Evolutionary conservation across 768 basidiomycete species (phyloP).

Genomic region (Boletus vermiculosoides): DNA sequence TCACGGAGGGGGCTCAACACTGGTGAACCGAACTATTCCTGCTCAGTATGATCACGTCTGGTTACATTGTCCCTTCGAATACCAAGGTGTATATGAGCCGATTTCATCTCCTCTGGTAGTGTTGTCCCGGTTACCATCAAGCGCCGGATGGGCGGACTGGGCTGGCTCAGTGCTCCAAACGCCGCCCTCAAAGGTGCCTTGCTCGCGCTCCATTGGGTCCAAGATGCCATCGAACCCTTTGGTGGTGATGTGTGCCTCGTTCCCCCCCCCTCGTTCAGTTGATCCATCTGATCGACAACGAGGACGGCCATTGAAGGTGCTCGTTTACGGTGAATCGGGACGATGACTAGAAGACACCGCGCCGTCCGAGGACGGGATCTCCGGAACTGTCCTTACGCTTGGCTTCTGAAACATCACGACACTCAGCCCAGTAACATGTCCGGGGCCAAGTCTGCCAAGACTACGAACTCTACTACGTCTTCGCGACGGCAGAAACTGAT

Average conservation of each 20-base stretch:
- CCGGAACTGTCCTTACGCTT: slow-evolving; percentile 7
- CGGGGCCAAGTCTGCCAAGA: slow-evolving; percentile 1
- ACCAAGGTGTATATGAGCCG: not conserved
- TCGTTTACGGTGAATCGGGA: not conserved
- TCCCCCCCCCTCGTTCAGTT: not conserved
- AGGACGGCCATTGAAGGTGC: not conserved
- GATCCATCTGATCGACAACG: not conserved
- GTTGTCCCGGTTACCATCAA: not conserved
- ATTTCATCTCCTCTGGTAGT: not conserved
- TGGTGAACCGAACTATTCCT: not conserved
- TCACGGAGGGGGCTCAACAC: not conserved
- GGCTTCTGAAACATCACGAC: not conserved
- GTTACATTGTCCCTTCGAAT: not conserved
- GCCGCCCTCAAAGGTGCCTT: too few species aligned
- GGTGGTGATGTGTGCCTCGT: not conserved
- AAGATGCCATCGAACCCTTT: not conserved
- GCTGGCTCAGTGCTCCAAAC: not conserved
- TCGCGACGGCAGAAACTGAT: slow-evolving; percentile 10
- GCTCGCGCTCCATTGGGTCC: too few species aligned
- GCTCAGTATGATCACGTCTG: not conserved
- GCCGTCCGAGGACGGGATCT: not conserved
- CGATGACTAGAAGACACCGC: not conserved
- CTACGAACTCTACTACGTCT: slow-evolving; percentile 10
- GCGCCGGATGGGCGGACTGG: not conserved
- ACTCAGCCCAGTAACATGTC: too few species aligned